Evolutionary conservation across 805 yeast species (phyloP).

Genomic region (Pichia californica): DNA sequence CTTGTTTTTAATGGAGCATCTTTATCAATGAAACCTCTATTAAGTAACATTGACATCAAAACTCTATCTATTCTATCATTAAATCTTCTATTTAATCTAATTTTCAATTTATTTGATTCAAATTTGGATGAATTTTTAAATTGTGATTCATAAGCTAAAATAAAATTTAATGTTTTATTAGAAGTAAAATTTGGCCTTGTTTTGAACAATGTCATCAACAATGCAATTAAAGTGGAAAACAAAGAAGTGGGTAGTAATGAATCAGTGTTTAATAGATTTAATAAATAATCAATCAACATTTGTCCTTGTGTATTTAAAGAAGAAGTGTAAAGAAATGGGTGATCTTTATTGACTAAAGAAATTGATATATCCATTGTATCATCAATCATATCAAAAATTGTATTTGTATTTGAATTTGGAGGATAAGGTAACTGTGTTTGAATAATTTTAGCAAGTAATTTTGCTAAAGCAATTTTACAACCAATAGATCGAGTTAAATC

Average conservation of each 20-base stretch:
- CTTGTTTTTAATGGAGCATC: constrained; percentile 26
- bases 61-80: constrained; percentile 33
- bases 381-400: background rate
- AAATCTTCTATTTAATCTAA: constrained; percentile 27
- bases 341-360: constrained; percentile 45
- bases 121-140: constrained; percentile 47
- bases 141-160: constrained; percentile 56
- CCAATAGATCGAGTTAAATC: constrained; percentile 48
- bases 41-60: constrained; percentile 27
- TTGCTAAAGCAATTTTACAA: constrained; percentile 61
- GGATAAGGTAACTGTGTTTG: constrained; percentile 48
- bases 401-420: constrained; percentile 15
- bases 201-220: constrained; percentile 55
- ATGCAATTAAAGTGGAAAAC: constrained; percentile 63
- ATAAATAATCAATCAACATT: constrained; percentile 58
- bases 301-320: constrained; percentile 65
- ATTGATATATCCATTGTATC: constrained; percentile 35
- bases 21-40: constrained; percentile 28
- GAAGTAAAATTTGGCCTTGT: constrained; percentile 56
- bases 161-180: constrained; percentile 46
- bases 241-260: constrained; percentile 48
- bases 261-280: constrained; percentile 50
- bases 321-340: constrained; percentile 50
- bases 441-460: constrained; percentile 58
- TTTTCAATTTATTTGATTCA: constrained; percentile 29